Evolutionary conservation across 208 protist species (phyloP), one percentile per base, ranked within the genome.

Genomic region (Acanthamoeba sp.): DNA sequence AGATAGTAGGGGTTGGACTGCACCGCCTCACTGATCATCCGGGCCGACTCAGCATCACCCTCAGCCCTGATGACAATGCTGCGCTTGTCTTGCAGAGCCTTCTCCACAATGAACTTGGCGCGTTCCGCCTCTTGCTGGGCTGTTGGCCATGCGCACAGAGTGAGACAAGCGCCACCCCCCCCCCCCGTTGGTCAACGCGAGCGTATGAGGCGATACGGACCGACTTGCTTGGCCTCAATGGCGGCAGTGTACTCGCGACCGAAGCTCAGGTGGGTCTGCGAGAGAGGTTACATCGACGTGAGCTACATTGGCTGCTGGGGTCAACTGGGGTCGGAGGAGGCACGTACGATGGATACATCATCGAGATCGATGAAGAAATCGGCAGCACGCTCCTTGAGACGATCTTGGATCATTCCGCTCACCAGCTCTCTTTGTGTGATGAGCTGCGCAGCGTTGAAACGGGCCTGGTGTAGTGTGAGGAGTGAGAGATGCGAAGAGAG

Each of bases 391-490:
- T 99, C 96, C 89, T 97, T 97, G 95, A 99, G 98, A 93, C 98
- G 96, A 90, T 98, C 97, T 90, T 97, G 98, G 71, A 99, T 98
- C 66, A 98, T 97, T 73, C 97, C 95, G 82, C 96, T 98, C 78
- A 99, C 98, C 78, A 96, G 96, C 94, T 99, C 99, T 90, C 99
- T 98, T 97, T 99, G 99, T 88, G 99, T 99, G 95, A 99, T 99
- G 6, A 99, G 98, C 97, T 99, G 99, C 73, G 99, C 98, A 2
- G 99, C 99, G 97, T 99, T 99, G 96, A 99, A 99, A 97, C 99
- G 98, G 4, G 99, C 99, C 88, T 99, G 97, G n/a, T 98, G 6
- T 32, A 2, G 36, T 1, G 4, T 24, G 36, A 7, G n/a, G 20
- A 66, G 50, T 6, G 9, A 91, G 50, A 32, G 40, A 76, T 59